Conservation (phyloP, 148 eudicot species). For the Silene latifolia region DNA sequence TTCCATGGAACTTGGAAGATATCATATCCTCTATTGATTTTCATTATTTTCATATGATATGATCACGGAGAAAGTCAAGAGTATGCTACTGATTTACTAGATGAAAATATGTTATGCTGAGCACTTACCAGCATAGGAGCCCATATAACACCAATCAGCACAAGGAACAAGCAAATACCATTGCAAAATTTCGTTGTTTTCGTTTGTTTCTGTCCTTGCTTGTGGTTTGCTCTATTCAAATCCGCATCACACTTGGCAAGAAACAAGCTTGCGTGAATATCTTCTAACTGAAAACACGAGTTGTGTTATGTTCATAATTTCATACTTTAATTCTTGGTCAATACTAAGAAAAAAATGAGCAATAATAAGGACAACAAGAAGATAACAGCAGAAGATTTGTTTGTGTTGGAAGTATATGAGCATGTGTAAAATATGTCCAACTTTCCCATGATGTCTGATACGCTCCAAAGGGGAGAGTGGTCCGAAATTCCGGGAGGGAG, state of each 20-base stretch:
- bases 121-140: slow-evolving; percentile 96
- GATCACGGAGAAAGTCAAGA: neutral
- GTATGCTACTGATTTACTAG: neutral
- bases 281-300: slow-evolving; percentile 58
- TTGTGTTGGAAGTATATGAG: neutral
- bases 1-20: neutral
- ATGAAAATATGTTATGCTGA: neutral
- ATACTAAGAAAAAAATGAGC: neutral
- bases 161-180: slow-evolving; percentile 88
- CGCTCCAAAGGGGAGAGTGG: too few relatives aligned
- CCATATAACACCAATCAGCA: slow-evolving; percentile 90
- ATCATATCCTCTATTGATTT: neutral
- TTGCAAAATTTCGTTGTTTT: slow-evolving; percentile 84
- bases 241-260: slow-evolving; percentile 90
- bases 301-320: neutral
- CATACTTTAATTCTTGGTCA: neutral
- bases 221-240: slow-evolving; percentile 77
- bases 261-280: slow-evolving; percentile 95
- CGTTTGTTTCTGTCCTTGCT: slow-evolving; percentile 85
- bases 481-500: too few relatives aligned
- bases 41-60: neutral
- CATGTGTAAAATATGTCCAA: neutral
- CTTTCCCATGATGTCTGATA: neutral
- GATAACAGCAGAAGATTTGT: neutral
- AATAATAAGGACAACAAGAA: slow-evolving; percentile 8